These are phyloP conservation scores for Aspergillus viridinutans DNA, from an alignment of 2,329 filamentous ascomycete genomes.

Conservation along the genomic window DNA sequence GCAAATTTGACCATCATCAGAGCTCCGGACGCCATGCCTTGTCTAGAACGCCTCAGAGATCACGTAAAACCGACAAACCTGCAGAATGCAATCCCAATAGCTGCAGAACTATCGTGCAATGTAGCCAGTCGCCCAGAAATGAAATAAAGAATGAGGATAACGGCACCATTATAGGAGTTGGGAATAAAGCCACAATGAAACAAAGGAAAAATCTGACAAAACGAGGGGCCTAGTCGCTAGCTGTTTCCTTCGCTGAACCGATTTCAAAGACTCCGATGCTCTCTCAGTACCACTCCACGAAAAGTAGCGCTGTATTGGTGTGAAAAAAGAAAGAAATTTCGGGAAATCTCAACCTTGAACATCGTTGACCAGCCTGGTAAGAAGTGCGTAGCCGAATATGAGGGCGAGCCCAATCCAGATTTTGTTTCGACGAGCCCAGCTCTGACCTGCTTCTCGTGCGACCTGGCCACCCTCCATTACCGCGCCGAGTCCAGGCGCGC, in stretches of 20 bases:
- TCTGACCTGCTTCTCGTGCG: slow-evolving; percentile 70
- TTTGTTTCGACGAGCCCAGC: slow-evolving; percentile 79
- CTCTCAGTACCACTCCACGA: background rate
- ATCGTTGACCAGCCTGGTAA: slow-evolving; percentile 68
- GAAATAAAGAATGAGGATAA: background rate
- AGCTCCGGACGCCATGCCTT: slow-evolving; percentile 11
- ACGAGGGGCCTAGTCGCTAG: background rate
- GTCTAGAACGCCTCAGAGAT: slow-evolving; percentile 9
- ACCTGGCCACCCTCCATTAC: slow-evolving; percentile 77
- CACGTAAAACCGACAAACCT: slow-evolving; percentile 3
- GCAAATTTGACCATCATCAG: background rate
- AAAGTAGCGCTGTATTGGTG: background rate
- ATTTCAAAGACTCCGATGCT: background rate
- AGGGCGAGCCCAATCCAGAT: slow-evolving; percentile 64
- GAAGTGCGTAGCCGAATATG: slow-evolving; percentile 77
- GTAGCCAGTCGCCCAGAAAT: background rate
- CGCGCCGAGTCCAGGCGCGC: slow-evolving; percentile 51
- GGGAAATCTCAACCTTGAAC: slow-evolving; percentile 28
- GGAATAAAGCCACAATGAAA: background rate
- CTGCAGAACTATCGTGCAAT: background rate
- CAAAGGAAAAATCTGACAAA: background rate
- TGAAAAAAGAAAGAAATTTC: background rate
- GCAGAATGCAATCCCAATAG: slow-evolving; percentile 1
- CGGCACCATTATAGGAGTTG: background rate
- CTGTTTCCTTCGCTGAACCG: slow-evolving; percentile 9